Conservation (phyloP, 768 basidiomycete genomes). For the Sutorius australiensis region DNA sequence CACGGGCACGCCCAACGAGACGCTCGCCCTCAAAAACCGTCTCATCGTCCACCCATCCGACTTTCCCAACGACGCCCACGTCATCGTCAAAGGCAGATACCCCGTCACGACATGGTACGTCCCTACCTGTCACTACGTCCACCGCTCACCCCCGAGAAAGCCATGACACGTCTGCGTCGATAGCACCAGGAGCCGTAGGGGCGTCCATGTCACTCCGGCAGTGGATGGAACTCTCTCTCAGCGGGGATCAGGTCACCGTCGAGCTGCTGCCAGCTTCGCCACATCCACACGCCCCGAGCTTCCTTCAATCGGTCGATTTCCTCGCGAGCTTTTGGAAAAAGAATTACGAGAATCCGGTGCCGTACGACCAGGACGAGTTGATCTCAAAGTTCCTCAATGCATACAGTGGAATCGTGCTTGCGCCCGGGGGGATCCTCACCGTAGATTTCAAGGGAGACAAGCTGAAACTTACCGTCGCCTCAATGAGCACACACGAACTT, state of each 20-base stretch:
- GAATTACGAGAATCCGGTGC: conserved; percentile 53
- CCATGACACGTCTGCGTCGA: conserved; percentile 71
- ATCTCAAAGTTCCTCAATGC: conserved; percentile 67
- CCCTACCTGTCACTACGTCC: not conserved
- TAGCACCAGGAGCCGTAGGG: conserved; percentile 70
- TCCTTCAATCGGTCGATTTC: conserved; percentile 75
- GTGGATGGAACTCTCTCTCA: conserved; percentile 83
- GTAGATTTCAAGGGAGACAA: conserved; percentile 90
- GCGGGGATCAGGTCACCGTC: conserved; percentile 73
- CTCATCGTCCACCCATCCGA: conserved; percentile 76
- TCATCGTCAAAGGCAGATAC: conserved; percentile 68
- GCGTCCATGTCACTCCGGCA: conserved; percentile 75
- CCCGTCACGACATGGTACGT: conserved; percentile 71
- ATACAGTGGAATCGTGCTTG: conserved; percentile 69
- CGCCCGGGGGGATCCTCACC: conserved; percentile 63
- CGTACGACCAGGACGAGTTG: conserved; percentile 90
- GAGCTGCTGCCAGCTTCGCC: conserved; percentile 50
- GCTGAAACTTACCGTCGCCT: conserved; percentile 66
- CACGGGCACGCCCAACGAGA: conserved; percentile 56
- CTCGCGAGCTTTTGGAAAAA: conserved; percentile 65
- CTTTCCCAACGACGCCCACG: conserved; percentile 69
- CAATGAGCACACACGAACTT: conserved; percentile 57
- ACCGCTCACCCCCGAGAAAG: conserved; percentile 41
- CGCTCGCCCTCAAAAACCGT: conserved; percentile 76
- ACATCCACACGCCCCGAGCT: conserved; percentile 54